Base-by-base conservation (phyloP, 2,329 filamentous ascomycete species). In the Pseudocercospora musae region DNA sequence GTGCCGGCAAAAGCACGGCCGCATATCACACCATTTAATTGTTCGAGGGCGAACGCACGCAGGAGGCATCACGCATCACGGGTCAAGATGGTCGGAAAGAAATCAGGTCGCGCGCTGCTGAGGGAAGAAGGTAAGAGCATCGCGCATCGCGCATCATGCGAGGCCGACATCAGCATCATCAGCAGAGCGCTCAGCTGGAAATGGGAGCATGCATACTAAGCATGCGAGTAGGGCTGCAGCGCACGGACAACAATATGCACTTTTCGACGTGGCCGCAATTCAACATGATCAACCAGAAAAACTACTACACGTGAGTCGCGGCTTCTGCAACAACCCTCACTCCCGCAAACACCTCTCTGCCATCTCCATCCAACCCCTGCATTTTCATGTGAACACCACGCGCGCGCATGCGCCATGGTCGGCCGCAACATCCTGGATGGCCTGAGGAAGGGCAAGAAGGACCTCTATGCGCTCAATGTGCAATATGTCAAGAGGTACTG, bases 211-310 rank as follows among this genome's bases (percentile, higher is more conserved):
- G 67, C 65, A 67, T 69, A 62, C 63, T 66, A 63, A 65, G 57
- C 57, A 62, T 65, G 49, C 46, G 44, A 60, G 50, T 75, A 97
- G 94, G 95, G 68, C 52, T 99, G 68, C 92, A 96, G 80, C 87
- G 94, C 75, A 98, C 95, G 64, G 95, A 99, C 82, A 99, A 99
- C 85, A 93, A 94, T 79, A 94, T 99, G 89, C 95, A 93, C 74
- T 86, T 95, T 74, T 91, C 92, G 53, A 96, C 85, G 76, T 99
- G 95, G 94, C 94, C 95, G 9, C 89, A 95, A 73, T 88, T 96
- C 62, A 84, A 86, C 48, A 91, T 95, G 72, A 99, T 99, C 78
- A 99, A 99, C 76, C 95, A 99, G 78, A 99, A 99, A 81, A 99
- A 99, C 78, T 99, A 99, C 78, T 97, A 97, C 77, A 96, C 93